Evolutionary conservation across 768 basidiomycete species (phyloP).

Genomic region (Boletus barrowsii): DNA sequence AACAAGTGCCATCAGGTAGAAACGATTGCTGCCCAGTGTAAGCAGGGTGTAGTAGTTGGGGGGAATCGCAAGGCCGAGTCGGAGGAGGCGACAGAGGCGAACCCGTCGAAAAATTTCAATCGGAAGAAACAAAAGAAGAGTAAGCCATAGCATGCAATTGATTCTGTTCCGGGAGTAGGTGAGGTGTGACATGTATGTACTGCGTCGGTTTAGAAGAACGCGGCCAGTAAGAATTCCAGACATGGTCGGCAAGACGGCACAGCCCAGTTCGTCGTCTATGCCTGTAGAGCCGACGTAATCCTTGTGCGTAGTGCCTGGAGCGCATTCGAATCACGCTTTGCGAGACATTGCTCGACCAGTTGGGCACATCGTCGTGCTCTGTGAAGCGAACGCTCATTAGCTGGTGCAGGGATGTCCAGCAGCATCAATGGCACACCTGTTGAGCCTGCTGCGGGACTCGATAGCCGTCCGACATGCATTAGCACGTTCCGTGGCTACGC

Average conservation of each 20-base stretch:
- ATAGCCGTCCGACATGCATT: constrained; percentile 53
- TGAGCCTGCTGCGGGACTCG: constrained; percentile 45
- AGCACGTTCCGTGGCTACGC: constrained; percentile 54
- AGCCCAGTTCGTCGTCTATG: not conserved
- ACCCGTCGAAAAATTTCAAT: constrained; percentile 37
- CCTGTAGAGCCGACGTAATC: constrained; percentile 2
- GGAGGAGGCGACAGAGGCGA: constrained; percentile 26
- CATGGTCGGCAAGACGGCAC: not conserved
- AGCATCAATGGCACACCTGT: constrained; percentile 36
- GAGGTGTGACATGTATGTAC: not conserved
- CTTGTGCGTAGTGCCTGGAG: constrained; percentile 23
- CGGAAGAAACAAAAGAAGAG: constrained; percentile 46
- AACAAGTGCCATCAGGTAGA: constrained; percentile 65
- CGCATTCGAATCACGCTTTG: constrained; percentile 11
- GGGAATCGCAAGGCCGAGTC: constrained; percentile 40
- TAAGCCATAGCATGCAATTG: constrained; percentile 20
- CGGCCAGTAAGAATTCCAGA: not conserved
- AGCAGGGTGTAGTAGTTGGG: not conserved
- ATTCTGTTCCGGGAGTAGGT: not conserved
- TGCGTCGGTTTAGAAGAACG: not conserved
- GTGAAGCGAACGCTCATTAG: not conserved
- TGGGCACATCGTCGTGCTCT: constrained; percentile 30
- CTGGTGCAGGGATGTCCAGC: not conserved
- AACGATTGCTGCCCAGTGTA: constrained; percentile 13
- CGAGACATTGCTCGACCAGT: constrained; percentile 27